Evolutionary conservation across 2,329 filamentous ascomycete species (phyloP).

Genomic region (Byssoonygena ceratinophila): DNA sequence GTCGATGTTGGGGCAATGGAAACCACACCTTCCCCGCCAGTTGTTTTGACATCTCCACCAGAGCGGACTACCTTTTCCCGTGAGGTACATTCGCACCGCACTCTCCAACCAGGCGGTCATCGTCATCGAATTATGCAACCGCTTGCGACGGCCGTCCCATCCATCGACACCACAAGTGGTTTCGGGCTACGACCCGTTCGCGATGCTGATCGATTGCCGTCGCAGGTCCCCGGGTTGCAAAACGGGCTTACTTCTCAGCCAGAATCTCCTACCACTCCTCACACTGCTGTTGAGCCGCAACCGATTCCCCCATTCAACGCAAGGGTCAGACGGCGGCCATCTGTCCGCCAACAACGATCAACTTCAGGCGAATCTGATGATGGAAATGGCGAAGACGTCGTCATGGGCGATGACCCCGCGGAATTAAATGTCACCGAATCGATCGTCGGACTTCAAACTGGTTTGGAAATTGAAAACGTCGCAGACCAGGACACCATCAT

Average conservation of each 20-base stretch:
- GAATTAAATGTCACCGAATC: conserved; percentile 49
- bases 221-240: conserved; percentile 62
- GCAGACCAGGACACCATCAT: conserved; percentile 72
- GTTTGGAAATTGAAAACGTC: conserved; percentile 80
- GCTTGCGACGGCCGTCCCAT: conserved; percentile 54
- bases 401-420: conserved; percentile 56
- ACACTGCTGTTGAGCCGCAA: conserved; percentile 53
- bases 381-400: conserved; percentile 69
- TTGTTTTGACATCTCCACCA: conserved; percentile 59
- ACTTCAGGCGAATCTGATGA: conserved; percentile 80
- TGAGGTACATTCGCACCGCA: conserved; percentile 42
- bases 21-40: conserved; percentile 51
- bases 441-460: conserved; percentile 65
- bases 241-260: conserved; percentile 73
- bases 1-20: conserved; percentile 47
- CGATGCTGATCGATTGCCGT: conserved; percentile 71
- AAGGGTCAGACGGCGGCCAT: conserved; percentile 60
- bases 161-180: conserved; percentile 58
- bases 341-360: conserved; percentile 81
- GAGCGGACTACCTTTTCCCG: conserved; percentile 57
- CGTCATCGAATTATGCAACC: conserved; percentile 52
- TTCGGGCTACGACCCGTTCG: conserved; percentile 68
- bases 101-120: conserved; percentile 38
- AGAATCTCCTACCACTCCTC: conserved; percentile 77
- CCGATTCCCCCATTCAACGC: conserved; percentile 45